A percentile compares a stretch with the other conserved stretches of the same genome.
Evolutionary conservation across 2,329 filamentous ascomycete genomes (phyloP).

Genomic region (Aspergillus pseudoviridinutans): DNA sequence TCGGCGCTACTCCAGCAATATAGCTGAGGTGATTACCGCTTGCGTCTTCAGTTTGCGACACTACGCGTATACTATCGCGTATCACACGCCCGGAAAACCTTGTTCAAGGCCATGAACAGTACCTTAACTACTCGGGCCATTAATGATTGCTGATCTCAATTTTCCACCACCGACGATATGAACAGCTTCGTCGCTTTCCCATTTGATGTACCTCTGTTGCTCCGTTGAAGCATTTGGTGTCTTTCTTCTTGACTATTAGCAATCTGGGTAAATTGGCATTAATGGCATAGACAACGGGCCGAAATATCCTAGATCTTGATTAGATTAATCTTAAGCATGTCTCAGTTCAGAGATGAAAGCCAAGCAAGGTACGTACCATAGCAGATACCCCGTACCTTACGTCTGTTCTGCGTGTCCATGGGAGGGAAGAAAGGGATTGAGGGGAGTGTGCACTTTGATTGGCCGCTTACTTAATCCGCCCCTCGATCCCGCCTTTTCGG

Average conservation of each 20-base stretch:
- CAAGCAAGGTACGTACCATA: not conserved
- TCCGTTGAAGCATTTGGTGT: not conserved
- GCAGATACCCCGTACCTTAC: not conserved
- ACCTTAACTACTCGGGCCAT: not conserved
- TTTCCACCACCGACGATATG: not conserved
- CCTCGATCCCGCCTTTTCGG: constrained; percentile 19
- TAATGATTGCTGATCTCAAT: not conserved
- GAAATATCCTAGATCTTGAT: not conserved
- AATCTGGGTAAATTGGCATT: not conserved
- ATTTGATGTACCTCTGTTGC: too few relatives aligned
- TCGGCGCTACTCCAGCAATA: not conserved
- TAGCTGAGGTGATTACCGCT: not conserved
- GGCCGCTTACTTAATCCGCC: constrained; percentile 27
- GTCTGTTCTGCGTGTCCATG: not conserved
- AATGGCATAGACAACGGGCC: too few relatives aligned
- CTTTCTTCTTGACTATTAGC: not conserved
- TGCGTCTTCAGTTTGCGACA: not conserved
- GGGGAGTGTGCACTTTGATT: not conserved
- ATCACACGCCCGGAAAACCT: not conserved
- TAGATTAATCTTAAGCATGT: not conserved
- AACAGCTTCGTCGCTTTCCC: too few relatives aligned
- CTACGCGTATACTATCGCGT: not conserved
- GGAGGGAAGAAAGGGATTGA: not conserved
- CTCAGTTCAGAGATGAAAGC: not conserved
- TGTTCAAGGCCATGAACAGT: not conserved